Base-by-base conservation (phyloP, 2,329 filamentous ascomycete genomes). In the Sphaerulina populicola region DNA sequence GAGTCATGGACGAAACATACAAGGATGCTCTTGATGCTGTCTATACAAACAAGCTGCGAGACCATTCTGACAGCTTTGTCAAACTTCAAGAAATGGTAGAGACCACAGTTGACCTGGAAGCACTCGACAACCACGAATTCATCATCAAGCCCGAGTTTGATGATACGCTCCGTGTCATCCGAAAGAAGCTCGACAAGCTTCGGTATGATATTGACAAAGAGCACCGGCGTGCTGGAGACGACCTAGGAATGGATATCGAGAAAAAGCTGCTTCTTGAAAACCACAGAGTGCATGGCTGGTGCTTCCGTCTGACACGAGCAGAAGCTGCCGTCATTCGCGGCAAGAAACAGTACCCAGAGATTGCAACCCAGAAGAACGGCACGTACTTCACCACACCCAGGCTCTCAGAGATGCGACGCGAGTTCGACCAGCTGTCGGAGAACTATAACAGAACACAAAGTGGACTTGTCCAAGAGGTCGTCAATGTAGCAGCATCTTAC, bases 121-220 rank as follows among this genome's bases (percentile, higher is more conserved):
- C 93, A 2, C 79, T 98, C 9, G 91, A 98, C 63, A 89, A 93
- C 59, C 93, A 98, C 65, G 93, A 98, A 66, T 98, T 94, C 71
- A 91, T 96, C 62, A 98, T 98, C 77, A 98, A 97, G 71, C 87
- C 94, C 0, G 93, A 98, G 65, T 98, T 96, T 58, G 93, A 98
- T 63, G 89, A 96, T 52, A 80, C 83, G 49, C 75, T 98, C 35
- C 82, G 85, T 14, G 81, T 87, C n/a, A 94, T 98, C 60, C 82
- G 88, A 47, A 90, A 87, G 71, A 93, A 91, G 66, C 80, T 98
- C 1, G 91, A 97, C 65, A 88, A 84, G 64, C 73, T 95, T 27
- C 83, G 84, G 57, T 75, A 81, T 39, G 85, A 90, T 49, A 96
- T 98, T 80, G 80, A 90, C 45, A 76, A 77, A 30, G 91, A 97